A percentile compares a stretch with the other conserved stretches of the same genome.
Evolutionary conservation across 306 rosid genomes (phyloP).

Genomic region (Canavalia ensiformis): DNA sequence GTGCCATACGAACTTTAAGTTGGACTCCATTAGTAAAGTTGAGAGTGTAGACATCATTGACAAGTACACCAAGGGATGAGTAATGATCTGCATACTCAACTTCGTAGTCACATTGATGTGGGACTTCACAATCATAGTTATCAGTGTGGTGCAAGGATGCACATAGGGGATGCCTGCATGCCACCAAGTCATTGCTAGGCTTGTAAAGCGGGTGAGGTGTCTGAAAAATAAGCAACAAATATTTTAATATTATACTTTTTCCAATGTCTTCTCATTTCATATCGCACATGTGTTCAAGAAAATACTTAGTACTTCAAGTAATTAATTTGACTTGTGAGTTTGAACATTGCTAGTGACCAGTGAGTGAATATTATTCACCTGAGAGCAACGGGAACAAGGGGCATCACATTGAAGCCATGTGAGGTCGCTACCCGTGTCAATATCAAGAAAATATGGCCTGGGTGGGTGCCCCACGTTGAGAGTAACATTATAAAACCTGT

Average conservation of each 20-base stretch:
- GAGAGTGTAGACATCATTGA: slow-evolving; percentile 75
- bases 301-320: background rate
- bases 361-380: slow-evolving; percentile 51
- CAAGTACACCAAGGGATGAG: slow-evolving; percentile 88
- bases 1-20: slow-evolving; percentile 71
- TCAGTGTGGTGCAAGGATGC: slow-evolving; percentile 61
- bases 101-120: slow-evolving; percentile 88
- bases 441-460: slow-evolving; percentile 89
- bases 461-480: slow-evolving; percentile 83
- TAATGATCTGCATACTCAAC: slow-evolving; percentile 89
- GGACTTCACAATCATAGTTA: slow-evolving; percentile 61
- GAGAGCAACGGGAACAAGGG: slow-evolving; percentile 81
- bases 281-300: no score
- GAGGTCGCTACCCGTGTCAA: slow-evolving; percentile 97
- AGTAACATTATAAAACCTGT: slow-evolving; percentile 88
- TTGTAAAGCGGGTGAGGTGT: slow-evolving; percentile 84
- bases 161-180: slow-evolving; percentile 75
- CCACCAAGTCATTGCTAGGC: slow-evolving; percentile 79
- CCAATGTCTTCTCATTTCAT: no score
- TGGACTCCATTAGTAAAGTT: slow-evolving; percentile 74
- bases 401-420: slow-evolving; percentile 99
- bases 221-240: slow-evolving; percentile 59
- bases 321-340: background rate
- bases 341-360: background rate
- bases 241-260: background rate